Conservation (phyloP, 2,329 filamentous ascomycete genomes). For the Dryadomyces sulphureus region DNA sequence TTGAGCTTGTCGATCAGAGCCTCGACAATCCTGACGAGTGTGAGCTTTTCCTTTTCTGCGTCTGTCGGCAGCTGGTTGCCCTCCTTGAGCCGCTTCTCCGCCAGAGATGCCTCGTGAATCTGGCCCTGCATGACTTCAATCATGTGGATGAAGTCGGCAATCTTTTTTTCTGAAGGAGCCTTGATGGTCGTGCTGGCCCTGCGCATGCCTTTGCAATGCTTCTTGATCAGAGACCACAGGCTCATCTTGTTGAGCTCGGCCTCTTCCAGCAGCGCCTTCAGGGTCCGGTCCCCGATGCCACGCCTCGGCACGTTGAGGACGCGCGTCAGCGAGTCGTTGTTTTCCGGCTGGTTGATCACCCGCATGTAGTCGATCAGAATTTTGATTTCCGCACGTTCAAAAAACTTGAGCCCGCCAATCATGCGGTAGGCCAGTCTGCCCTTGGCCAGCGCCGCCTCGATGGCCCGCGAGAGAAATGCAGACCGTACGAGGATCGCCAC, state of each 20-base stretch:
- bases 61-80: background rate
- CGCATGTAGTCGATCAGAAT: constrained; percentile 76
- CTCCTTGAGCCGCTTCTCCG: background rate
- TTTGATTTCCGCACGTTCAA: constrained; percentile 81
- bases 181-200: constrained; percentile 33
- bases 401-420: constrained; percentile 83
- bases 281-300: constrained; percentile 65
- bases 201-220: constrained; percentile 36
- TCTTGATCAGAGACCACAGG: constrained; percentile 58
- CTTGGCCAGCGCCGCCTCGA: constrained; percentile 69
- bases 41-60: constrained; percentile 2
- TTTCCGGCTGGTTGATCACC: constrained; percentile 68
- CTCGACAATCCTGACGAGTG: constrained; percentile 34
- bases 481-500: constrained; percentile 81
- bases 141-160: constrained; percentile 32
- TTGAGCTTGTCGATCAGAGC: constrained; percentile 48
- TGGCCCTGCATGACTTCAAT: constrained; percentile 14
- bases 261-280: constrained; percentile 61
- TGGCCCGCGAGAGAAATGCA: constrained; percentile 66
- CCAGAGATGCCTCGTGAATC: constrained; percentile 5
- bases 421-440: constrained; percentile 78
- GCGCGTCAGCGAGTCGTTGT: constrained; percentile 72
- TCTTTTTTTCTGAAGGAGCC: constrained; percentile 34
- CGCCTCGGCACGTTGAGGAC: constrained; percentile 76
- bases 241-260: constrained; percentile 55